Percentiles rank a stretch among this genome's conserved stretches.
Conservation (phyloP, 352 stramenopile genomes). For the Phytophthora fragariaefolia region DNA sequence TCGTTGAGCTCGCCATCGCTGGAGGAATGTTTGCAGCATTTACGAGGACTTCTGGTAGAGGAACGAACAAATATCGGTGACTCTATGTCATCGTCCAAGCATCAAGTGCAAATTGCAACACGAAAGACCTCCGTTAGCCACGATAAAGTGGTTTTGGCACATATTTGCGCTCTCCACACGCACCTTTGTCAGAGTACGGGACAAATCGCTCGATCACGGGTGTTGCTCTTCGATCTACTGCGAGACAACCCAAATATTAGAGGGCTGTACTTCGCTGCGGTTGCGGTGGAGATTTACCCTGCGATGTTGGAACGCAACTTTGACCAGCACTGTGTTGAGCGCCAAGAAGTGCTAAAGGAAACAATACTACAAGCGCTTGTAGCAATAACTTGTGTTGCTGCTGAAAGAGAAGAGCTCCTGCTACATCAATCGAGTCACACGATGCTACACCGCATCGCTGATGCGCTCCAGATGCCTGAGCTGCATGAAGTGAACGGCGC, state of each 20-base stretch:
- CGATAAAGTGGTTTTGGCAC: conserved; percentile 50
- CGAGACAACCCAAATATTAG: conserved; percentile 47
- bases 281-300: not conserved
- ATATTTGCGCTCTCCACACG: conserved; percentile 49
- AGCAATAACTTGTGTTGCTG: conserved; percentile 15
- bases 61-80: conserved; percentile 20
- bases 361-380: not conserved
- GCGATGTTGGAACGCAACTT: not conserved
- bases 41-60: conserved; percentile 30
- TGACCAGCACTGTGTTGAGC: not conserved
- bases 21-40: conserved; percentile 38
- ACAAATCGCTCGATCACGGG: conserved; percentile 34
- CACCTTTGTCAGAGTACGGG: conserved; percentile 37
- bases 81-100: conserved; percentile 4
- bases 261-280: conserved; percentile 46
- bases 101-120: conserved; percentile 6
- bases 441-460: conserved; percentile 44
- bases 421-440: conserved; percentile 40
- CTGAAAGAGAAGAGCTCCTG: conserved; percentile 40
- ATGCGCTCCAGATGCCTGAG: conserved; percentile 43
- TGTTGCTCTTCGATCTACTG: conserved; percentile 58
- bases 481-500: conserved; percentile 25
- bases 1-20: conserved; percentile 14
- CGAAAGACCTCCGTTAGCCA: conserved; percentile 30
- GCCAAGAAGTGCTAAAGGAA: not conserved